These are phyloP conservation scores for Musa acuminata DNA, from an alignment of 176 grass and related monocot species.

Conservation along the genomic window DNA sequence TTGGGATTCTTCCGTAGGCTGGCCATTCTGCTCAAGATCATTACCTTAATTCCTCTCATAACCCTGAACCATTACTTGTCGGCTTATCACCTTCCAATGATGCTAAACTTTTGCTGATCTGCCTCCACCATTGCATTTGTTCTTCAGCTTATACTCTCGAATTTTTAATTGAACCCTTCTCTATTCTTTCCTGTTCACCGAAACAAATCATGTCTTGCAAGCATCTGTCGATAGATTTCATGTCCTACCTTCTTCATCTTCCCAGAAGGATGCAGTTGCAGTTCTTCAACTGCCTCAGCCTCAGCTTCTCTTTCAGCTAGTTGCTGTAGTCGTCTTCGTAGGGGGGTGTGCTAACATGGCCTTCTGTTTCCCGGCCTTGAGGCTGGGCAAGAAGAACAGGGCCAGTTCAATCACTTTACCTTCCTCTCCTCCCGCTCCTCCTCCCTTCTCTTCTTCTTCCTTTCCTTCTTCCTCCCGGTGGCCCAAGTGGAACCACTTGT, in stretches of 20 bases:
- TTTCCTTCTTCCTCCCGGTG: slow-evolving; percentile 5
- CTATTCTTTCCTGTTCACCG: too few species aligned
- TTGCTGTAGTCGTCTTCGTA: background rate
- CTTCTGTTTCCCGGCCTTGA: slow-evolving; percentile 45
- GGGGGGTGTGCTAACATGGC: slow-evolving; percentile 22
- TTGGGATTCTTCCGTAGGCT: too few species aligned
- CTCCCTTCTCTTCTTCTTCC: slow-evolving; percentile 21
- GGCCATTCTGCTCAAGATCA: too few species aligned
- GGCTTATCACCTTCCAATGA: too few species aligned
- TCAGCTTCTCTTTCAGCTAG: slow-evolving; percentile 7
- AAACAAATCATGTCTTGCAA: background rate
- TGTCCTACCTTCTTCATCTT: slow-evolving; percentile 5
- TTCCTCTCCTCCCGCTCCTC: background rate
- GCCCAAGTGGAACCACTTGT: slow-evolving; percentile 16
- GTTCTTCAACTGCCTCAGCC: background rate
- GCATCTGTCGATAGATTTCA: background rate
- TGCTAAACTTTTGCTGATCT: too few species aligned
- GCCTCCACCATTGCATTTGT: too few species aligned
- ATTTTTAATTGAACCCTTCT: background rate
- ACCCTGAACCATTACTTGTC: too few species aligned
- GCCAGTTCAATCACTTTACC: slow-evolving; percentile 8
- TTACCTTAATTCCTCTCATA: too few species aligned
- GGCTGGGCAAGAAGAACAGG: slow-evolving; percentile 31
- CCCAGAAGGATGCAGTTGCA: slow-evolving; percentile 9
- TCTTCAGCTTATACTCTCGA: background rate